Conservation (phyloP, 2,329 filamentous ascomycete species). For the Macrophomina pseudophaseolina region DNA sequence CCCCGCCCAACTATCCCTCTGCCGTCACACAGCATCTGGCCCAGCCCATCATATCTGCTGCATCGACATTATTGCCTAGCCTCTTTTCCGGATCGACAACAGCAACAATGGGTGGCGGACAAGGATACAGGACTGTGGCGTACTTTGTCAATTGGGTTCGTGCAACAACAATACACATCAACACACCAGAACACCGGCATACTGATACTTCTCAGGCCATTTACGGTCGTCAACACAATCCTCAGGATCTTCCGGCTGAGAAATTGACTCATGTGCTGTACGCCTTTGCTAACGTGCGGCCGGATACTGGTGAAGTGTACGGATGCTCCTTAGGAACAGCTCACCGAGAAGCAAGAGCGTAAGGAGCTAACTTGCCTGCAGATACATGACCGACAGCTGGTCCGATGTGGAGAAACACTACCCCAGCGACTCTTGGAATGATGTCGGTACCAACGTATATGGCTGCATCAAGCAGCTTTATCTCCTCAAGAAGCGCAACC, state of each 20-base stretch:
- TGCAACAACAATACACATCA: not conserved
- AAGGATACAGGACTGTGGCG: constrained; percentile 69
- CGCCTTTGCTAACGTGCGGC: constrained; percentile 83
- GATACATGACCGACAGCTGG: constrained; percentile 69
- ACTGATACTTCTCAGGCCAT: constrained; percentile 64
- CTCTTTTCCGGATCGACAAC: not conserved
- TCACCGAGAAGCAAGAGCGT: not conserved
- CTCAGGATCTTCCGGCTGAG: constrained; percentile 79
- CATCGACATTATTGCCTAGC: not conserved
- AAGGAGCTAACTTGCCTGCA: constrained; percentile 32
- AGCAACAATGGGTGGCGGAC: constrained; percentile 32
- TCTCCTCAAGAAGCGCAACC: constrained; percentile 75
- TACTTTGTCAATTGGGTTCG: constrained; percentile 74
- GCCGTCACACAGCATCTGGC: constrained; percentile 12
- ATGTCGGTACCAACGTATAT: constrained; percentile 72
- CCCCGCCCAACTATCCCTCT: not conserved
- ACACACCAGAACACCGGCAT: constrained; percentile 6
- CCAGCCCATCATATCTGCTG: not conserved
- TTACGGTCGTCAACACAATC: constrained; percentile 83
- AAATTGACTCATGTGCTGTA: constrained; percentile 90
- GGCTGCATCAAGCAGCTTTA: constrained; percentile 80
- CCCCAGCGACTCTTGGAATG: constrained; percentile 67
- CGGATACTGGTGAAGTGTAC: constrained; percentile 73
- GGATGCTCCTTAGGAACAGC: not conserved
- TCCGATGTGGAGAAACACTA: constrained; percentile 75